Evolutionary conservation across 129 eudicot genomes (phyloP).

Genomic region (Lactuca saligna): DNA sequence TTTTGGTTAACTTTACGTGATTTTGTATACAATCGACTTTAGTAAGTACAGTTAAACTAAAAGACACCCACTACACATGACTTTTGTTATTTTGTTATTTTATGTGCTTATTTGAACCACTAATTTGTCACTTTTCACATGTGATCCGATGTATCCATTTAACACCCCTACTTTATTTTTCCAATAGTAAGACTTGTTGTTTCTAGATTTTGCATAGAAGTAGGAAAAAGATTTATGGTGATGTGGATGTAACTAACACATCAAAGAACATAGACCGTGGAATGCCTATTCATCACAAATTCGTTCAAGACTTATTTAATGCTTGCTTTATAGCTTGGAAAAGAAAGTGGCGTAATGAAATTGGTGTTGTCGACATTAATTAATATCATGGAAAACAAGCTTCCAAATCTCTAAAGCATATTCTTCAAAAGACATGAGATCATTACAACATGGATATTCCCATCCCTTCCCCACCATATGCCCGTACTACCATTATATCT

Average conservation of each 20-base stretch:
- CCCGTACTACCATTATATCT: not conserved
- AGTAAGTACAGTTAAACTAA: not conserved
- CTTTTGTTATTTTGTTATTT: not conserved
- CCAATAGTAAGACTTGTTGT: not conserved
- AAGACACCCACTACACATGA: not conserved
- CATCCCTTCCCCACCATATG: not conserved
- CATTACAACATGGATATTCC: conserved; percentile 20
- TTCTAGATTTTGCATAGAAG: not conserved
- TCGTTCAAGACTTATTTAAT: conserved; percentile 10
- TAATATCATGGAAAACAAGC: not conserved
- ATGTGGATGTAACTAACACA: conserved; percentile 16
- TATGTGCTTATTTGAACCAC: not conserved
- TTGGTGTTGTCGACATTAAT: conserved; percentile 23
- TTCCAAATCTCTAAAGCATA: conserved; percentile 10
- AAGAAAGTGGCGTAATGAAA: conserved; percentile 24
- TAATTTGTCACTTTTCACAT: not conserved
- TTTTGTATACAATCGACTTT: not conserved
- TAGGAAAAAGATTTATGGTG: not conserved
- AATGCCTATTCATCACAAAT: conserved; percentile 20
- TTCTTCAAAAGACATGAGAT: conserved; percentile 7
- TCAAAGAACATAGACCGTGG: conserved; percentile 17
- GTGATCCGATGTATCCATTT: conserved; percentile 7
- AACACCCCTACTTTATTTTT: not conserved
- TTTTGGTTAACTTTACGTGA: not conserved
- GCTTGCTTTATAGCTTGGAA: not conserved